Conservation (phyloP, 805 yeast genomes). For the Candida cerambycidarum region DNA sequence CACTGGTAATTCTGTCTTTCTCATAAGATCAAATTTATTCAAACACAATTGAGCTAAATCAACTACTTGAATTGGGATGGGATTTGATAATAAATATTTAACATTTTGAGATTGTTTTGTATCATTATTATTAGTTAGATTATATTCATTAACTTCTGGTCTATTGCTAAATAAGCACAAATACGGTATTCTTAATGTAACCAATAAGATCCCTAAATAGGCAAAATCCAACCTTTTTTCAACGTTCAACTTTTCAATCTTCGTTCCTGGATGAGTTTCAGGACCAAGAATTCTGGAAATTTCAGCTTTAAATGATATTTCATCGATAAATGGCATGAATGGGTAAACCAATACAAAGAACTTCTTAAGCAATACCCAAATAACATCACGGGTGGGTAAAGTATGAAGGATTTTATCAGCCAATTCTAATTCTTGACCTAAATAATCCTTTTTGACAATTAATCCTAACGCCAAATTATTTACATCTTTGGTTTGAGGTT, state of each 20-base stretch:
- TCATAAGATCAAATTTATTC: slow-evolving; percentile 31
- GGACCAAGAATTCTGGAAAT: slow-evolving; percentile 47
- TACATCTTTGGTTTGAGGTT: slow-evolving; percentile 22
- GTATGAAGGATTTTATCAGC: slow-evolving; percentile 41
- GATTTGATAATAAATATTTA: slow-evolving; percentile 29
- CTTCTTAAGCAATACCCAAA: slow-evolving; percentile 57
- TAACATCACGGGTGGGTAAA: slow-evolving; percentile 54
- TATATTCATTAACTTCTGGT: slow-evolving; percentile 27
- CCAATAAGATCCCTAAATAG: slow-evolving; percentile 31
- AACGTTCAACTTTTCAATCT: slow-evolving; percentile 23
- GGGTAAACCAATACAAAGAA: slow-evolving; percentile 62
- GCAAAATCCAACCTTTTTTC: slow-evolving; percentile 36
- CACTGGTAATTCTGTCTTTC: slow-evolving; percentile 46
- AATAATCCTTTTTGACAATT: slow-evolving; percentile 30
- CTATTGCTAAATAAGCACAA: slow-evolving; percentile 39
- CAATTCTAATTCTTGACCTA: slow-evolving; percentile 36
- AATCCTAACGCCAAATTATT: slow-evolving; percentile 35
- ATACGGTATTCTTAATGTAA: slow-evolving; percentile 36
- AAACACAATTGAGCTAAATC: slow-evolving; percentile 37
- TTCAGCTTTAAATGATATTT: slow-evolving; percentile 45
- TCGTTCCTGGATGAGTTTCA: slow-evolving; percentile 22
- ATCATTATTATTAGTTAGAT: slow-evolving; percentile 24
- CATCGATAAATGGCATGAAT: slow-evolving; percentile 67
- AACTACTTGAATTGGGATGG: slow-evolving; percentile 30
- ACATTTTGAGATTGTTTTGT: slow-evolving; percentile 22